Conservation (phyloP, 257 asterid genomes). For the Scutellaria galericulata region DNA sequence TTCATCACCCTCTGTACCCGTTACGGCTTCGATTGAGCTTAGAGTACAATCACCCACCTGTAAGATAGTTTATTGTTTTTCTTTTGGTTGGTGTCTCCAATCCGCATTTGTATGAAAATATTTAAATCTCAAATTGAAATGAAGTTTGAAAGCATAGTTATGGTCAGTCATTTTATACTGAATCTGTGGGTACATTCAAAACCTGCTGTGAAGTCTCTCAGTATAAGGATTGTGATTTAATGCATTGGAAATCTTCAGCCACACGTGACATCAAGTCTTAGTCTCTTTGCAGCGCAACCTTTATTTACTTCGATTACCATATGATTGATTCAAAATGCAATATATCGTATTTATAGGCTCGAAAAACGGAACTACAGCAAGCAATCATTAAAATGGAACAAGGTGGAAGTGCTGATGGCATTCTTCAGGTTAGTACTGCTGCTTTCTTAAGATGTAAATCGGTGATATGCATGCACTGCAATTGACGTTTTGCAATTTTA, state of each 20-base stretch:
- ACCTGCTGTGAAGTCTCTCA: not conserved
- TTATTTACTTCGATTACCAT: constrained; percentile 26
- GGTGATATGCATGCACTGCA: constrained; percentile 24
- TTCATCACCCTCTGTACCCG: not conserved
- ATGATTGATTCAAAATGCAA: constrained; percentile 29
- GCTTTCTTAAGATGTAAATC: constrained; percentile 21
- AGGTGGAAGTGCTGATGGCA: constrained; percentile 99
- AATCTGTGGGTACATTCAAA: not conserved
- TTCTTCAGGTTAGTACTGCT: constrained; percentile 80
- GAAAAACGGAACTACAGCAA: constrained; percentile 90
- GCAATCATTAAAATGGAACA: constrained; percentile 95
- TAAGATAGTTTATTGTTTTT: not conserved
- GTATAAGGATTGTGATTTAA: constrained; percentile 1
- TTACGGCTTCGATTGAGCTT: not conserved
- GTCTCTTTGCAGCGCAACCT: constrained; percentile 17
- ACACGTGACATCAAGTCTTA: constrained; percentile 6
- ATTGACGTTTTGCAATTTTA: constrained; percentile 22
- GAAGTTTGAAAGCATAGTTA: constrained; percentile 1
- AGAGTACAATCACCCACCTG: not conserved
- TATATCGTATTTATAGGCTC: constrained; percentile 62
- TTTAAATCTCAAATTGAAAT: constrained; percentile 13
- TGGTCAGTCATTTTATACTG: not conserved
- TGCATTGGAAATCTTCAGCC: constrained; percentile 25
- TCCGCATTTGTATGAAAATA: not conserved
- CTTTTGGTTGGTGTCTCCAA: not conserved